Conservation (phyloP, 176 grass and related monocot species). For the Bonia amplexicaulis region DNA sequence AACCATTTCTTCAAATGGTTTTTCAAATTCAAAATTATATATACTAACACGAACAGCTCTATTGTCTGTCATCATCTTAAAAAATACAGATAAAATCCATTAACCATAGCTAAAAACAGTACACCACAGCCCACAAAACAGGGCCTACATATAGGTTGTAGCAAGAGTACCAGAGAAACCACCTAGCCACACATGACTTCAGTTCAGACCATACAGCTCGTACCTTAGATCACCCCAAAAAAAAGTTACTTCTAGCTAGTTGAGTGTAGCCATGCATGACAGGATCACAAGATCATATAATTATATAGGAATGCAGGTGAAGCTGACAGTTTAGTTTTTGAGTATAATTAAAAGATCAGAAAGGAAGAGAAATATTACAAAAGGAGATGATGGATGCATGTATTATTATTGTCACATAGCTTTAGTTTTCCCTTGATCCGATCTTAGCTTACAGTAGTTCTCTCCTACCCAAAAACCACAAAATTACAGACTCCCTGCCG, state of each 20-base stretch:
- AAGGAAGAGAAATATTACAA: neutral
- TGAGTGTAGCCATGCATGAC: neutral
- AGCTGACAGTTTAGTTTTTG: neutral
- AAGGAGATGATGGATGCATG: constrained; percentile 22
- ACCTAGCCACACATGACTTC: neutral
- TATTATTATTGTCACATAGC: constrained; percentile 31
- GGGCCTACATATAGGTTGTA: neutral
- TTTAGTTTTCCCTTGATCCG: constrained; percentile 23
- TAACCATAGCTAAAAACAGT: too few species aligned
- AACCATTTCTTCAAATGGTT: too few species aligned
- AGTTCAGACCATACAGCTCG: neutral
- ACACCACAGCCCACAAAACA: too few species aligned
- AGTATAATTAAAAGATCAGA: neutral
- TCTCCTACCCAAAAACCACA: constrained; percentile 26
- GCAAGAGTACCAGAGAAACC: neutral
- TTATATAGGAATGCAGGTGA: neutral
- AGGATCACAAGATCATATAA: neutral
- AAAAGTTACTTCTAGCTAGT: neutral
- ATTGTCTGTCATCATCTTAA: rapidly evolving
- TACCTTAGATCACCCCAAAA: neutral
- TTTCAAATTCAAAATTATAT: too few species aligned
- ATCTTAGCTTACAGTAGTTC: constrained; percentile 50
- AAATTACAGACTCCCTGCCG: constrained; percentile 18
- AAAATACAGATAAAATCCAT: too few species aligned
- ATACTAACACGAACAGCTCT: rapidly evolving